Evolutionary conservation across 768 basidiomycete species (phyloP).

Genomic region (Mycena leptocephala): DNA sequence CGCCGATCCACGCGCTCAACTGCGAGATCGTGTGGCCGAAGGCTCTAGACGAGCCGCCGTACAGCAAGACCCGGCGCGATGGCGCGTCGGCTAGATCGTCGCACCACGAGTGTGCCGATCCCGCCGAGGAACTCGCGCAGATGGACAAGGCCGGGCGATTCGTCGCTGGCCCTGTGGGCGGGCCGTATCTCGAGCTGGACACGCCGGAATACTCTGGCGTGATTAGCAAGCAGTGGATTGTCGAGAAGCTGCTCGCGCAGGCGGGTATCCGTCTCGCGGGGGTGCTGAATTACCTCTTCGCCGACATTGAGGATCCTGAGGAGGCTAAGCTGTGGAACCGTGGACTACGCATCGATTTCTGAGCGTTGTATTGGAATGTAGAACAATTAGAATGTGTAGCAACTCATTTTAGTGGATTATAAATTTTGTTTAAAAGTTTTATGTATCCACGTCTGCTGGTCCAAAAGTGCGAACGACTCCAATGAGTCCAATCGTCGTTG

Average conservation of each 20-base stretch:
- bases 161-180: constrained; percentile 13
- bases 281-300: constrained; percentile 84
- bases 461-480: no score
- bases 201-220: constrained; percentile 85
- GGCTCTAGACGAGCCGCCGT: constrained; percentile 72
- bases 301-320: constrained; percentile 47
- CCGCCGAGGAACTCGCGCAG: constrained; percentile 24
- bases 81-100: constrained; percentile 11
- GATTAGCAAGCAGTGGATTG: constrained; percentile 76
- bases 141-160: constrained; percentile 33
- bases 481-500: no score
- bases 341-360: constrained; percentile 19
- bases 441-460: no score
- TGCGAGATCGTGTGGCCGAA: constrained; percentile 89
- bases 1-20: constrained; percentile 82
- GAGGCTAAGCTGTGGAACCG: constrained; percentile 26
- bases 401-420: not conserved
- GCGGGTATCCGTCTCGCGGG: constrained; percentile 90
- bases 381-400: not conserved
- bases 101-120: not conserved
- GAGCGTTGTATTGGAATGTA: not conserved
- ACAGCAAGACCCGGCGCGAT: constrained; percentile 42
- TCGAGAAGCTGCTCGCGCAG: constrained; percentile 89
- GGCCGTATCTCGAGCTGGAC: constrained; percentile 78
- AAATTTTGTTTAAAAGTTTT: no score